Conservation (phyloP, 2,329 filamentous ascomycete species). For the Paracoccidioides brasiliensis region DNA sequence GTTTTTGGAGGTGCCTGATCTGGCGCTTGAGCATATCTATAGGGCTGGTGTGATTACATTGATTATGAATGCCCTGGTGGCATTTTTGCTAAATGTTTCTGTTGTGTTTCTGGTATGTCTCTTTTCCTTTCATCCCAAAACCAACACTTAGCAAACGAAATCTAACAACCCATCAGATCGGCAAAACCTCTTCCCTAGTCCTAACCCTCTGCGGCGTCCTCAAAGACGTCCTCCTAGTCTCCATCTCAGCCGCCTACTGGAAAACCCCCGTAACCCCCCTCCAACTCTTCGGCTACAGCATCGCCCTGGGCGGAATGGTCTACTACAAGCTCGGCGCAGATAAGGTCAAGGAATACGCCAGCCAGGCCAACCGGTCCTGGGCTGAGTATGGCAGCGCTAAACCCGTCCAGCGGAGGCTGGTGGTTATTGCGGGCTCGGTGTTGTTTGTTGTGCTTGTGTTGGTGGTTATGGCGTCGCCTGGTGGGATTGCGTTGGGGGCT, state of each 20-base stretch:
- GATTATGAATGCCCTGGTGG: slow-evolving; percentile 60
- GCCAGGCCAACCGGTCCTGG: slow-evolving; percentile 64
- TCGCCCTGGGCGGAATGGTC: slow-evolving; percentile 53
- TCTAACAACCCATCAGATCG: slow-evolving; percentile 45
- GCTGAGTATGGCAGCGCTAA: slow-evolving; percentile 69
- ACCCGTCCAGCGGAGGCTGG: slow-evolving; percentile 64
- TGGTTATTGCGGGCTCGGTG: slow-evolving; percentile 41
- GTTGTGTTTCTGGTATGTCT: slow-evolving; percentile 68
- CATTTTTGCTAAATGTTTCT: slow-evolving; percentile 69
- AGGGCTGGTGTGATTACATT: slow-evolving; percentile 54
- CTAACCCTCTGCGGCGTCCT: slow-evolving; percentile 77
- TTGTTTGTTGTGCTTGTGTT: slow-evolving; percentile 7
- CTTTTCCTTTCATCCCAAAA: not conserved
- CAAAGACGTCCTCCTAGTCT: slow-evolving; percentile 75
- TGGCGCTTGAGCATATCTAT: slow-evolving; percentile 54
- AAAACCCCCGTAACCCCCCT: slow-evolving; percentile 54
- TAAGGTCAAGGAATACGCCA: slow-evolving; percentile 66
- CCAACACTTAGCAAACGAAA: not conserved
- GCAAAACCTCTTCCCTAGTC: slow-evolving; percentile 74
- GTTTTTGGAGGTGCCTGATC: slow-evolving; percentile 52
- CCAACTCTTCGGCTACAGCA: slow-evolving; percentile 64
- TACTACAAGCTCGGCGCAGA: slow-evolving; percentile 63
- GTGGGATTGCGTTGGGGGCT: slow-evolving; percentile 7
- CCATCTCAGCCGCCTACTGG: slow-evolving; percentile 66
- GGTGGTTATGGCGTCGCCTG: slow-evolving; percentile 7